A percentile compares a stretch with the other conserved stretches of the same genome.
These are phyloP conservation scores for Juncus inflexus DNA, from an alignment of 176 grass and related monocot species.

Conservation along the genomic window DNA sequence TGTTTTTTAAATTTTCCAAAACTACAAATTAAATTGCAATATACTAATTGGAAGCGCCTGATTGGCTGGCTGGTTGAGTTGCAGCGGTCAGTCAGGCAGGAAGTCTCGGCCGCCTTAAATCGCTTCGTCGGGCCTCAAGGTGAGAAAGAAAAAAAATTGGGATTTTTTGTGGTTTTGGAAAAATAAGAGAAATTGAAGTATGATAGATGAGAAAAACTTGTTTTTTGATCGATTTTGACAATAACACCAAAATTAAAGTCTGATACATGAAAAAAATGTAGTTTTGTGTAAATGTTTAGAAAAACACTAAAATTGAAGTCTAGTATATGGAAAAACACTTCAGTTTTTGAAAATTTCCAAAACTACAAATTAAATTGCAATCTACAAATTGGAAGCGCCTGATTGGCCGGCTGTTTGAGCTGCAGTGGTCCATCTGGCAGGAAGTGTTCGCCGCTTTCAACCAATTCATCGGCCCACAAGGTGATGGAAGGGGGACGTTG, in stretches of 20 bases:
- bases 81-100: conserved; percentile 92
- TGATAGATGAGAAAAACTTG: not conserved
- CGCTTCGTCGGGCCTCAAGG: conserved; percentile 68
- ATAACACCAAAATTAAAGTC: not conserved
- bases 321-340: no score
- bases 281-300: not conserved
- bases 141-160: not conserved
- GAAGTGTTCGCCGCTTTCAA: conserved; percentile 97
- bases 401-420: conserved; percentile 30
- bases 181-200: not conserved
- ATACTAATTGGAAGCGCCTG: no score
- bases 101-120: conserved; percentile 96
- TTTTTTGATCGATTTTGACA: not conserved
- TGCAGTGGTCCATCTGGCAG: conserved; percentile 92
- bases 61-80: conserved; percentile 29
- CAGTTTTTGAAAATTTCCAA: no score
- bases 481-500: conserved; percentile 11
- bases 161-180: not conserved
- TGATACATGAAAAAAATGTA: not conserved
- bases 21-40: no score
- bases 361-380: no score
- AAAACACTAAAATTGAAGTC: no score
- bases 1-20: no score
- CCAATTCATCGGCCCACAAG: conserved; percentile 61
- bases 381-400: no score